Evolutionary conservation across 1,284 basidiomycete species (phyloP).

Genomic region (Exsudoporus floridanus): DNA sequence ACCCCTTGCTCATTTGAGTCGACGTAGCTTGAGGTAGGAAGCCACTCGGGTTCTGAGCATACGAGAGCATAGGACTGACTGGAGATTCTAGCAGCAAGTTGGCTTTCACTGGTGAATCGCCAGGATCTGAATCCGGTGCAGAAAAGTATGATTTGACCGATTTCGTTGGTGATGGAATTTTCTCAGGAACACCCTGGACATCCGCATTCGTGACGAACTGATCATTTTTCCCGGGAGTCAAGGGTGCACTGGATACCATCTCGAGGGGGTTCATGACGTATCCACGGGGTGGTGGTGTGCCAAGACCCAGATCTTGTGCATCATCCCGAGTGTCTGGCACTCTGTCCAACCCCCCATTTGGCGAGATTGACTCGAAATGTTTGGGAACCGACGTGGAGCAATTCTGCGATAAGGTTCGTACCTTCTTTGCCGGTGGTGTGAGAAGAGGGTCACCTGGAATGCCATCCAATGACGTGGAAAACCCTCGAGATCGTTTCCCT

Average conservation of each 20-base stretch:
- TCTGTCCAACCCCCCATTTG: slow-evolving; percentile 6
- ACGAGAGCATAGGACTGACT: slow-evolving; percentile 41
- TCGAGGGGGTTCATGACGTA: neutral
- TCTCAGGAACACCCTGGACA: slow-evolving; percentile 5
- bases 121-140: slow-evolving; percentile 41
- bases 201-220: neutral
- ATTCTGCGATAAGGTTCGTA: slow-evolving; percentile 11
- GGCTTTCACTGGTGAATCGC: slow-evolving; percentile 28
- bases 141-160: slow-evolving; percentile 44
- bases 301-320: neutral
- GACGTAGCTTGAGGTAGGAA: slow-evolving; percentile 44
- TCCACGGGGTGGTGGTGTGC: neutral
- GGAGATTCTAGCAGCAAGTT: slow-evolving; percentile 37
- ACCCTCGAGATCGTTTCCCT: slow-evolving; percentile 22
- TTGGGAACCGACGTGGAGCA: neutral
- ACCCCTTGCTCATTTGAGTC: slow-evolving; percentile 34
- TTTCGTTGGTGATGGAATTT: slow-evolving; percentile 34
- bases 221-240: slow-evolving; percentile 7
- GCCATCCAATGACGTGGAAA: slow-evolving; percentile 8
- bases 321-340: slow-evolving; percentile 1
- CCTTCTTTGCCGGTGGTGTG: slow-evolving; percentile 21
- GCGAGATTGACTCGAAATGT: neutral
- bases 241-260: slow-evolving; percentile 1
- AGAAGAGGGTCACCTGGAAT: slow-evolving; percentile 1
- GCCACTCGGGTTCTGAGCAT: slow-evolving; percentile 36